phyloP scores from a whole-genome alignment of 768 basidiomycete species.

The Amanita phalloides region DNA sequence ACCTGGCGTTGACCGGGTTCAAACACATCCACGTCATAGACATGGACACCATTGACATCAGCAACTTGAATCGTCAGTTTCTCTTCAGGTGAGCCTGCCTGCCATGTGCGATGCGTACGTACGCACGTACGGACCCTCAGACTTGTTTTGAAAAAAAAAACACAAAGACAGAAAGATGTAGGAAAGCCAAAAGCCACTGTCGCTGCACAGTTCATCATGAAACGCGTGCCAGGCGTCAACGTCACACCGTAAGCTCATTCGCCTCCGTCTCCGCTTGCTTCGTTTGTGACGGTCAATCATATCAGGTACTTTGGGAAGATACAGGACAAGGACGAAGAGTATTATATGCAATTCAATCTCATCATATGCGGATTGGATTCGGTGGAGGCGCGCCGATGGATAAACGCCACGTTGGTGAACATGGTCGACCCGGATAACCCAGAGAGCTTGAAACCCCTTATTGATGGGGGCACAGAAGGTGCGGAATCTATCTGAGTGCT shows the following conservation, averaged over 20 bases:
- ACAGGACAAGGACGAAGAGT: slow-evolving; percentile 92
- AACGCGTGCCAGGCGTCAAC: slow-evolving; percentile 88
- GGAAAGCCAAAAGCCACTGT: slow-evolving; percentile 90
- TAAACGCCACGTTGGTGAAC: slow-evolving; percentile 94
- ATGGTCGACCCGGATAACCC: slow-evolving; percentile 89
- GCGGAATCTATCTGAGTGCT: slow-evolving; percentile 4
- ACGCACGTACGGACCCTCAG: slow-evolving; percentile 1
- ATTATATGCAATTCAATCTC: slow-evolving; percentile 94
- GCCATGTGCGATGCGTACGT: not conserved
- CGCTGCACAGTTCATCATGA: slow-evolving; percentile 96
- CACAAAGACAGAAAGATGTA: slow-evolving; percentile 71
- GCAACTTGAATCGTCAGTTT: slow-evolving; percentile 97
- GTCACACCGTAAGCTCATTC: slow-evolving; percentile 77
- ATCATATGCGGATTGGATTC: slow-evolving; percentile 97
- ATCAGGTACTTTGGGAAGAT: slow-evolving; percentile 92
- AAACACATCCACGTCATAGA: slow-evolving; percentile 99
- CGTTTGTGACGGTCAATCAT: not conserved
- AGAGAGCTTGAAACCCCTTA: slow-evolving; percentile 91
- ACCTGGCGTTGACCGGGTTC: slow-evolving; percentile 93
- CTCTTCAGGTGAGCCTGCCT: slow-evolving; percentile 67
- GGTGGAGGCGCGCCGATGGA: slow-evolving; percentile 96
- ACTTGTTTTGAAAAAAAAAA: not conserved
- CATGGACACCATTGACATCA: slow-evolving; percentile 99
- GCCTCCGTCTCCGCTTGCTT: not conserved
- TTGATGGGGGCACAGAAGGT: slow-evolving; percentile 99